Conservation (phyloP, 192 early-diverging fungal genomes). For the Podila horticola region DNA sequence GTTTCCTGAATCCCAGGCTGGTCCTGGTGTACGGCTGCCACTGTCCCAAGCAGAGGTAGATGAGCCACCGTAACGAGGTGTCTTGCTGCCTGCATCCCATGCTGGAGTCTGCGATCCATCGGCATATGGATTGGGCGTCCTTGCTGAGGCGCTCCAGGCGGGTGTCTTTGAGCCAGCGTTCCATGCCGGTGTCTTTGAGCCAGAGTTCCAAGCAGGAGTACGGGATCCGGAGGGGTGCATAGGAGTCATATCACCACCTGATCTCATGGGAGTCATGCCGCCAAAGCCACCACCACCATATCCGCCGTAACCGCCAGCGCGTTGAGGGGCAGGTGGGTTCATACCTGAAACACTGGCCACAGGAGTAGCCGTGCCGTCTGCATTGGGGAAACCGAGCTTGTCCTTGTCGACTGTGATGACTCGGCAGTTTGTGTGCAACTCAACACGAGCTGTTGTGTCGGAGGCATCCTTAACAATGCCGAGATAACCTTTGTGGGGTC, state of each 20-base stretch:
- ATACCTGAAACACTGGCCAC: slow-evolving; percentile 59
- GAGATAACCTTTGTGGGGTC: slow-evolving; percentile 97
- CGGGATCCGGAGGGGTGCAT: slow-evolving; percentile 55
- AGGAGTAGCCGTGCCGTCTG: slow-evolving; percentile 48
- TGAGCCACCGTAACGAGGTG: slow-evolving; percentile 56
- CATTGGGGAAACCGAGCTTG: slow-evolving; percentile 76
- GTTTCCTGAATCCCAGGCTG: slow-evolving; percentile 71
- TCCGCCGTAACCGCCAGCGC: slow-evolving; percentile 66
- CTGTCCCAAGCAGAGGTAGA: slow-evolving; percentile 52
- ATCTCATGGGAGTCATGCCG: slow-evolving; percentile 58
- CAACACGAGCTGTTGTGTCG: slow-evolving; percentile 79
- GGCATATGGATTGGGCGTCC: slow-evolving; percentile 64
- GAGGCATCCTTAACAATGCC: slow-evolving; percentile 94
- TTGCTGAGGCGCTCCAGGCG: slow-evolving; percentile 37
- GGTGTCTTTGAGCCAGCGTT: slow-evolving; percentile 67
- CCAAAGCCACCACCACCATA: slow-evolving; percentile 25
- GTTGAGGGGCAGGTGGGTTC: slow-evolving; percentile 59
- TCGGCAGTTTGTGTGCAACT: slow-evolving; percentile 90
- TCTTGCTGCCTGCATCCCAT: slow-evolving; percentile 62
- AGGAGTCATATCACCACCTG: slow-evolving; percentile 37
- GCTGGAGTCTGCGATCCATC: slow-evolving; percentile 62
- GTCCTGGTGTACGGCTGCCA: slow-evolving; percentile 60
- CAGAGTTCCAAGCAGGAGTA: slow-evolving; percentile 78
- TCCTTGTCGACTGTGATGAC: slow-evolving; percentile 83
- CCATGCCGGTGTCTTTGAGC: slow-evolving; percentile 66